Percentiles rank a stretch among this genome's conserved stretches.
phyloP scores from a whole-genome alignment of 2,329 filamentous ascomycete genomes.

The Zalaria sp. region DNA sequence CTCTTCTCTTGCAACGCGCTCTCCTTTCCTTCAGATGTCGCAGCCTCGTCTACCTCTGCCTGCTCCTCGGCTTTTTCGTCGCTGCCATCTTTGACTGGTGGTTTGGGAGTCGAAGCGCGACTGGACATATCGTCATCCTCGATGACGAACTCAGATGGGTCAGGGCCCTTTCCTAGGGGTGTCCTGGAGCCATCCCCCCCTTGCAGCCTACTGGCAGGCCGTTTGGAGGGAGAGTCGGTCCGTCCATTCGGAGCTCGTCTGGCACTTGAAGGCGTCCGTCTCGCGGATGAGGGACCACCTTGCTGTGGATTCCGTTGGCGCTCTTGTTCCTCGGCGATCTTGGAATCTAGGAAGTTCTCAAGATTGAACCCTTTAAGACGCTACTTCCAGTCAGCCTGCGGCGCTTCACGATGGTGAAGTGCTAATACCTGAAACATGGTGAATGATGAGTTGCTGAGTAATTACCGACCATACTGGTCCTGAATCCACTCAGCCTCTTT shows the following conservation, averaged over 20 bases:
- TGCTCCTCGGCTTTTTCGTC: slow-evolving; percentile 15
- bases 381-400: slow-evolving; percentile 7
- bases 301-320: slow-evolving; percentile 23
- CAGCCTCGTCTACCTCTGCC: slow-evolving; percentile 13
- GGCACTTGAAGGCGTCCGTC: slow-evolving; percentile 26
- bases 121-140: slow-evolving; percentile 57
- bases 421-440: background rate
- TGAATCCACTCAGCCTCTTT: no score
- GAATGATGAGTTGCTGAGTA: no score
- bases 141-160: slow-evolving; percentile 78
- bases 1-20: slow-evolving; percentile 8
- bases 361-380: slow-evolving; percentile 21
- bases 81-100: slow-evolving; percentile 22
- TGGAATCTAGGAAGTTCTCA: slow-evolving; percentile 26
- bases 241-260: slow-evolving; percentile 20
- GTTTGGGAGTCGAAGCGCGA: slow-evolving; percentile 44
- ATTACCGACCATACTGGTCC: no score
- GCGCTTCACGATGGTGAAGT: background rate
- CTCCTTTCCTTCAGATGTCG: slow-evolving; percentile 1
- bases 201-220: slow-evolving; percentile 17
- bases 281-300: slow-evolving; percentile 23
- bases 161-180: slow-evolving; percentile 46
- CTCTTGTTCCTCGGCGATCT: slow-evolving; percentile 40
- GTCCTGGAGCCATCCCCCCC: slow-evolving; percentile 19
- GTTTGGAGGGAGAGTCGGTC: slow-evolving; percentile 15